Evolutionary conservation across 345 rosid genomes (phyloP).

Genomic region (Eucalyptus tenuipes): DNA sequence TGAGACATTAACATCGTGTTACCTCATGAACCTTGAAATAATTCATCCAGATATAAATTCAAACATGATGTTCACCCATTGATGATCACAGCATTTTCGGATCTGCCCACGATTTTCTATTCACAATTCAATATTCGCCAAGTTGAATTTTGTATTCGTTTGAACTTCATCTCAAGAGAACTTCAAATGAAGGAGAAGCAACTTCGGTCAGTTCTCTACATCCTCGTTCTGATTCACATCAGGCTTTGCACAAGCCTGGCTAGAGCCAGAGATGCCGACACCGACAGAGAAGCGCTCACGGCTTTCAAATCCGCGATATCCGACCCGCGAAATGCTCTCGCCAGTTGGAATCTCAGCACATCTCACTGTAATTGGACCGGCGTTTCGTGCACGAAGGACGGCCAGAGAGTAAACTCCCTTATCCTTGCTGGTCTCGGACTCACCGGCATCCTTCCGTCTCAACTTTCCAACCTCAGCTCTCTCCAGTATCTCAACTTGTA

Average conservation of each 20-base stretch:
- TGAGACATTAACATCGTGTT: background rate
- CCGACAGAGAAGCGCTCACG: slow-evolving; percentile 5
- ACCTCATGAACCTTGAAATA: background rate
- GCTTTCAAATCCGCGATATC: background rate
- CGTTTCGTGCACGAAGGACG: background rate
- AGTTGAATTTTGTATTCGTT: background rate
- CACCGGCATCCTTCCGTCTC: background rate
- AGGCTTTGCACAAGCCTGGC: background rate
- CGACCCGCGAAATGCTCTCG: slow-evolving; percentile 9
- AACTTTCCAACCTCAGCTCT: slow-evolving; percentile 4
- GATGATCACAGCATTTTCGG: background rate
- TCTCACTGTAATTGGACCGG: background rate
- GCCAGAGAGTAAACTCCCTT: background rate
- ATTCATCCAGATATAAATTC: background rate
- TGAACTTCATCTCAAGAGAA: background rate
- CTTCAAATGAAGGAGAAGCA: background rate
- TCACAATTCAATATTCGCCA: background rate
- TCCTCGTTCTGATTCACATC: background rate
- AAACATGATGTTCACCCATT: background rate
- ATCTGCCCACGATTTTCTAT: background rate
- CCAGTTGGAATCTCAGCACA: background rate
- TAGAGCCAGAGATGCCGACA: background rate
- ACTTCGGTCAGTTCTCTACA: background rate
- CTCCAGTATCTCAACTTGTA: background rate
- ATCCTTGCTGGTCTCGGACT: background rate